Evolutionary conservation across 1,139 yeast species (phyloP).

Genomic region (Hyphopichia burtonii): DNA sequence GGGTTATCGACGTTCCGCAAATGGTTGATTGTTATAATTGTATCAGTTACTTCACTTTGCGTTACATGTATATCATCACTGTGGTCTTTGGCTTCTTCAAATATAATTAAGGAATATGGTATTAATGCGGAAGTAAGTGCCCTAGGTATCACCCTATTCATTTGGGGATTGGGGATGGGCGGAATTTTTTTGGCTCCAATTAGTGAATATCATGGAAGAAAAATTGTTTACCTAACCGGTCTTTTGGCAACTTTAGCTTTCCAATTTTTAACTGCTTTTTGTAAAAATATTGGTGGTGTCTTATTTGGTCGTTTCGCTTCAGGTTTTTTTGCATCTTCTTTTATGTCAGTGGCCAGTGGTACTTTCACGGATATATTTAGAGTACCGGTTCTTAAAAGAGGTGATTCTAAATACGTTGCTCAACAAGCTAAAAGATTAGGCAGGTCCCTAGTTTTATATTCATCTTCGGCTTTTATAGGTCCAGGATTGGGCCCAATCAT

Average conservation of each 20-base stretch:
- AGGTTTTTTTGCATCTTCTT: conserved; percentile 34
- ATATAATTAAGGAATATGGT: conserved; percentile 22
- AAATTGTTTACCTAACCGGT: conserved; percentile 25
- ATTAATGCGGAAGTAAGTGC: conserved; percentile 27
- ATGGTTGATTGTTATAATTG: conserved; percentile 27
- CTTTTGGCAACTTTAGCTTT: conserved; percentile 21
- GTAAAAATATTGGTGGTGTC: conserved; percentile 26
- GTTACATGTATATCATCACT: conserved; percentile 32
- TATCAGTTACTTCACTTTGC: conserved; percentile 25
- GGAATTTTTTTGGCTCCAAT: conserved; percentile 34
- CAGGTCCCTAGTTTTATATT: conserved; percentile 27
- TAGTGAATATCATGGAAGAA: conserved; percentile 34
- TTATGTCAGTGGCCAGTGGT: conserved; percentile 37
- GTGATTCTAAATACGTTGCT: conserved; percentile 7
- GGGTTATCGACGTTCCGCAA: conserved; percentile 21
- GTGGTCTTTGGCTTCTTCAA: conserved; percentile 29
- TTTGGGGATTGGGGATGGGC: conserved; percentile 33
- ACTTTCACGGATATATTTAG: conserved; percentile 32
- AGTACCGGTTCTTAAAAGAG: conserved; percentile 8
- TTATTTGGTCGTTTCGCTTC: conserved; percentile 31
- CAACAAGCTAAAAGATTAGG: conserved; percentile 24
- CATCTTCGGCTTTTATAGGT: conserved; percentile 32
- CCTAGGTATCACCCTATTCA: conserved; percentile 29
- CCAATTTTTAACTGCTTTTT: conserved; percentile 28
- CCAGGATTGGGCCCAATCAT: conserved; percentile 34